Percentiles rank a stretch among this genome's conserved stretches.
Conservation (phyloP, 495 filamentous ascomycete species). For the Rhizodiscina lignyota region DNA sequence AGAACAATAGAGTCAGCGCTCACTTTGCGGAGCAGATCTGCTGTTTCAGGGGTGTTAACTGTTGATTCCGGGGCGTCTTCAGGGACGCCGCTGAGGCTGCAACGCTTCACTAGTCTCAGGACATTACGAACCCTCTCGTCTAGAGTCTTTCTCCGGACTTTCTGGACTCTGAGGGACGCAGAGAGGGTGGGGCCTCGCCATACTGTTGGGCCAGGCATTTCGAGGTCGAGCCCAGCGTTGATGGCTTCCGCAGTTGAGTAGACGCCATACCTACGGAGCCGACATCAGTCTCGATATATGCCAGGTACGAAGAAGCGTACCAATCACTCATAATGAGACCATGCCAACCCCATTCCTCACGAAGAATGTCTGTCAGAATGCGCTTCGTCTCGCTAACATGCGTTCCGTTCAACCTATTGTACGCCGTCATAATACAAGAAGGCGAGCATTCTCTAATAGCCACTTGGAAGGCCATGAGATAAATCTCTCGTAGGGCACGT, state of each 20-base stretch:
- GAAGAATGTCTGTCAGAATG: slow-evolving; percentile 35
- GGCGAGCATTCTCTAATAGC: slow-evolving; percentile 43
- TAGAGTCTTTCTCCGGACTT: slow-evolving; percentile 35
- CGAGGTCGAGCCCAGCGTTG: slow-evolving; percentile 44
- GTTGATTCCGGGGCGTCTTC: slow-evolving; percentile 36
- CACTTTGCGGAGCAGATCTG: slow-evolving; percentile 46
- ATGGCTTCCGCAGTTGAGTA: slow-evolving; percentile 41
- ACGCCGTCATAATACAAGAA: slow-evolving; percentile 39
- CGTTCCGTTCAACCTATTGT: not conserved
- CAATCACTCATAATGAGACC: slow-evolving; percentile 38
- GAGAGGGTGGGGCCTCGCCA: slow-evolving; percentile 49
- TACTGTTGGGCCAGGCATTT: slow-evolving; percentile 57
- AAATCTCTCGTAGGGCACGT: slow-evolving; percentile 61
- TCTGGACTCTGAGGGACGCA: slow-evolving; percentile 39
- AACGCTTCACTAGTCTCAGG: slow-evolving; percentile 45
- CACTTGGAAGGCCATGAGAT: slow-evolving; percentile 52
- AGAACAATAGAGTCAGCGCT: slow-evolving; percentile 60
- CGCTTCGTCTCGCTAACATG: slow-evolving; percentile 6
- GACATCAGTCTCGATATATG: slow-evolving; percentile 45
- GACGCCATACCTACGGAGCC: slow-evolving; percentile 42
- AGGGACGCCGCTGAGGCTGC: slow-evolving; percentile 52
- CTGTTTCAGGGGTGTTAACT: slow-evolving; percentile 49
- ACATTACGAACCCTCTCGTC: slow-evolving; percentile 47
- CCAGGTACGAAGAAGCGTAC: no score
- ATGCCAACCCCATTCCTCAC: slow-evolving; percentile 53